phyloP scores from a whole-genome alignment of 768 basidiomycete species.

The Phylloporus sp. region DNA sequence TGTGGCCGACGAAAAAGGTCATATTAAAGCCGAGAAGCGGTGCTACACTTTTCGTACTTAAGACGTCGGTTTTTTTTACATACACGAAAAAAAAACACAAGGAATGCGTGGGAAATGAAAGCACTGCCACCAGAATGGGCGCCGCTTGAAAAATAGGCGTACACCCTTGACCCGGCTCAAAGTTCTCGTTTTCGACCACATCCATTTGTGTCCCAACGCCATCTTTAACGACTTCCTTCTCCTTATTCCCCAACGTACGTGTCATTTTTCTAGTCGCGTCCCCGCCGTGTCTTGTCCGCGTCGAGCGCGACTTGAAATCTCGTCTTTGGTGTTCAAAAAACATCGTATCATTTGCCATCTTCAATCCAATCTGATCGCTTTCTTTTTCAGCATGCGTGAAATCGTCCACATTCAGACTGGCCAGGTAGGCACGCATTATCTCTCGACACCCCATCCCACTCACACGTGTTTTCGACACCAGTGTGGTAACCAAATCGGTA shows the following conservation, averaged over 20 bases:
- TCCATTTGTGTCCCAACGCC: constrained; percentile 31
- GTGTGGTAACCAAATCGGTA: constrained; percentile 99
- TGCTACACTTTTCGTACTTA: constrained; percentile 9
- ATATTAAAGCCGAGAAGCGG: too few species aligned
- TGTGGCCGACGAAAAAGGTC: too few species aligned
- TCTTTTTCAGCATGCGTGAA: constrained; percentile 85
- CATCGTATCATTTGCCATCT: constrained; percentile 16
- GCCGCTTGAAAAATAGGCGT: constrained; percentile 36
- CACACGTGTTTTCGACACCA: constrained; percentile 33
- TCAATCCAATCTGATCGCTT: constrained; percentile 22
- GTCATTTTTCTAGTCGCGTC: constrained; percentile 17
- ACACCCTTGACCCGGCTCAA: constrained; percentile 35
- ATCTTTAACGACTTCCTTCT: constrained; percentile 28
- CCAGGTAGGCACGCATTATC: constrained; percentile 55
- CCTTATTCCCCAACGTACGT: constrained; percentile 29
- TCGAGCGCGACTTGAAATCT: constrained; percentile 19
- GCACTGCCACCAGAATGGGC: constrained; percentile 27
- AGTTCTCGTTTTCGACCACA: constrained; percentile 33
- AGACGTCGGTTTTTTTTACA: constrained; percentile 3
- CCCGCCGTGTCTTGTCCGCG: constrained; percentile 24
- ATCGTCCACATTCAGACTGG: constrained; percentile 99
- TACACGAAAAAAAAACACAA: constrained; percentile 10
- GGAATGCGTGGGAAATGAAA: constrained; percentile 13
- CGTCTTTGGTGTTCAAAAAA: constrained; percentile 17
- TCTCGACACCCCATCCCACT: constrained; percentile 13